Conservation (phyloP, 2,329 filamentous ascomycete species). For the Aspergillus flavus region DNA sequence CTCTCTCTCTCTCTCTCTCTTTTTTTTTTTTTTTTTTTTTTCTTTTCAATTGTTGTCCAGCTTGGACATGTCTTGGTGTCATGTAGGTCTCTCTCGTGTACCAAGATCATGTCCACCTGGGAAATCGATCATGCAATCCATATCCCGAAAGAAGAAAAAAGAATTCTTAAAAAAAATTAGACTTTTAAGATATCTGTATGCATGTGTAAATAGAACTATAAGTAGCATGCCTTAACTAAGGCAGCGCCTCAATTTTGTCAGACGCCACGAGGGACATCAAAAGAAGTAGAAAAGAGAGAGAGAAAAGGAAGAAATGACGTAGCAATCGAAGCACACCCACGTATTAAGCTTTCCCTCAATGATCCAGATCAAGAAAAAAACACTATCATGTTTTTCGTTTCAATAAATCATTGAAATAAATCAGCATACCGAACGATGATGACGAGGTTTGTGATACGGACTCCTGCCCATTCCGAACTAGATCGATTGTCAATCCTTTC, state of each 20-base stretch:
- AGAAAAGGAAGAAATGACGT: neutral
- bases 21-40: no score
- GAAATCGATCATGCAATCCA: neutral
- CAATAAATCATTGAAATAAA: neutral
- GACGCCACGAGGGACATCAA: neutral
- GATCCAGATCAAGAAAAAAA: neutral
- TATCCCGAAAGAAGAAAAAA: neutral
- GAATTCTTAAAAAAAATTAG: neutral
- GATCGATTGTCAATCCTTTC: neutral
- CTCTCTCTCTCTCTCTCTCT: no score
- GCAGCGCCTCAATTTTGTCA: neutral
- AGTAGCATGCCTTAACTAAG: neutral
- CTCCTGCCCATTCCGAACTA: neutral
- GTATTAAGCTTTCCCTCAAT: neutral
- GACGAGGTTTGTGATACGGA: neutral
- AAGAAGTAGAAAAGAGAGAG: neutral
- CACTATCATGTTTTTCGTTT: no score
- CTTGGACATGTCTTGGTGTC: neutral
- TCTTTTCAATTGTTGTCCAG: neutral
- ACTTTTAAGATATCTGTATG: neutral
- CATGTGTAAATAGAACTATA: neutral
- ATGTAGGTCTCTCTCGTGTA: neutral
- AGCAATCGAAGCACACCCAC: neutral
- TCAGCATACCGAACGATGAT: neutral
- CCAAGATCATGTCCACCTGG: neutral